Conservation (phyloP, 345 rosid species). For the Aquilaria yunnanensis region DNA sequence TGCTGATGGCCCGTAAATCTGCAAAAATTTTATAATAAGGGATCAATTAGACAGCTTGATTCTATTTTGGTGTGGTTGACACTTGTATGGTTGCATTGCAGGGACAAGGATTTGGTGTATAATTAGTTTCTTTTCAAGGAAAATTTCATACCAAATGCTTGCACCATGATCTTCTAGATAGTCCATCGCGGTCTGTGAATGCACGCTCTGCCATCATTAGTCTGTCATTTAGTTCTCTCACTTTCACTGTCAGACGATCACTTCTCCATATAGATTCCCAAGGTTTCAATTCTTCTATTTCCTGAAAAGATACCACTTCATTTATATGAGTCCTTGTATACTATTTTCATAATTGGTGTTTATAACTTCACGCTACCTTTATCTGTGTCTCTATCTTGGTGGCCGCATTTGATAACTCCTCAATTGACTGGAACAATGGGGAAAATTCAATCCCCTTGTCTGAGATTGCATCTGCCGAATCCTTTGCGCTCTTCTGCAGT, state of each 20-base stretch:
- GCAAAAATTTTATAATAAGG: constrained; percentile 9
- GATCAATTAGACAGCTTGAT: not conserved
- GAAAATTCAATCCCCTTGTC: constrained; percentile 29
- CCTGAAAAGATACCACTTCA: constrained; percentile 23
- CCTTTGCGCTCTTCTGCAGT: constrained; percentile 44
- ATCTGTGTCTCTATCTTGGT: constrained; percentile 35
- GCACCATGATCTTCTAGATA: constrained; percentile 56
- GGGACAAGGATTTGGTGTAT: not conserved
- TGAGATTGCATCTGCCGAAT: constrained; percentile 40
- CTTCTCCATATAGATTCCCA: constrained; percentile 29
- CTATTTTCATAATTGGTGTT: not conserved
- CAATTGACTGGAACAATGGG: constrained; percentile 52
- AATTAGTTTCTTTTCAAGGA: not conserved
- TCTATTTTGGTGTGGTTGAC: not conserved
- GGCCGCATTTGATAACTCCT: constrained; percentile 51
- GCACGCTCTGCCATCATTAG: constrained; percentile 81
- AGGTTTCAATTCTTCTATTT: constrained; percentile 25
- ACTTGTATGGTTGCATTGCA: not conserved
- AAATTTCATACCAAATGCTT: constrained; percentile 57
- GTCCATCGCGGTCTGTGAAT: constrained; percentile 71
- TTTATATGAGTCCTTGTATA: constrained; percentile 3
- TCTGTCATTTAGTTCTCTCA: constrained; percentile 64
- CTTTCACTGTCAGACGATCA: constrained; percentile 22
- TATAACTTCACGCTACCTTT: constrained; percentile 33
- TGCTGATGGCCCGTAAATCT: constrained; percentile 70